These are phyloP conservation scores for Monilinia polystroma DNA, from an alignment of 2,329 filamentous ascomycete genomes.

Conservation along the genomic window DNA sequence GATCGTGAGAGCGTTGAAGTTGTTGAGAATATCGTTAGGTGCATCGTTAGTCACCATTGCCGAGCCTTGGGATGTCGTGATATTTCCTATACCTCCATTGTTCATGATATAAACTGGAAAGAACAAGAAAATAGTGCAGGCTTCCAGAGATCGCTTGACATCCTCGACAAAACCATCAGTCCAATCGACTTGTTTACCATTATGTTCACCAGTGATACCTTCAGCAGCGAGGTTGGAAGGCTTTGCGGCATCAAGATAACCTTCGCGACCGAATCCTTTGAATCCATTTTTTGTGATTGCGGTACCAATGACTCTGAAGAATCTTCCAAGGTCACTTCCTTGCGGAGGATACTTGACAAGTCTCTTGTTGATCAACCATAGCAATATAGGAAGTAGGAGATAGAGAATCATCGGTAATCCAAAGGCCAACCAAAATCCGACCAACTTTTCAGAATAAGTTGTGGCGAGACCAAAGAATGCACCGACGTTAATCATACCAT, in stretches of 20 bases:
- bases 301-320: constrained; percentile 45
- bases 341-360: constrained; percentile 47
- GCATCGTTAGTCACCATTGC: constrained; percentile 67
- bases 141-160: constrained; percentile 66
- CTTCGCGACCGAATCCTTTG: constrained; percentile 50
- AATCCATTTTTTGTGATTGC: constrained; percentile 54
- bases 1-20: constrained; percentile 72
- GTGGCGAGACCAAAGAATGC: constrained; percentile 49
- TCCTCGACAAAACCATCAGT: constrained; percentile 81
- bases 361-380: constrained; percentile 43
- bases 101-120: constrained; percentile 46
- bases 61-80: constrained; percentile 53
- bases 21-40: constrained; percentile 75
- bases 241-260: constrained; percentile 68
- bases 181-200: constrained; percentile 60
- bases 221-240: constrained; percentile 63
- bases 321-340: constrained; percentile 48
- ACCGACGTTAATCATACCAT: constrained; percentile 68
- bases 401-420: constrained; percentile 58
- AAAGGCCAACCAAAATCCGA: constrained; percentile 50
- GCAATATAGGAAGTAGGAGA: constrained; percentile 53
- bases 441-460: constrained; percentile 47
- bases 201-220: constrained; percentile 34
- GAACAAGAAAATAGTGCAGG: constrained; percentile 65
- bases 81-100: constrained; percentile 48